Evolutionary conservation across 1,284 basidiomycete genomes (phyloP).

Genomic region (Ceratorhiza oryzae-sativae): DNA sequence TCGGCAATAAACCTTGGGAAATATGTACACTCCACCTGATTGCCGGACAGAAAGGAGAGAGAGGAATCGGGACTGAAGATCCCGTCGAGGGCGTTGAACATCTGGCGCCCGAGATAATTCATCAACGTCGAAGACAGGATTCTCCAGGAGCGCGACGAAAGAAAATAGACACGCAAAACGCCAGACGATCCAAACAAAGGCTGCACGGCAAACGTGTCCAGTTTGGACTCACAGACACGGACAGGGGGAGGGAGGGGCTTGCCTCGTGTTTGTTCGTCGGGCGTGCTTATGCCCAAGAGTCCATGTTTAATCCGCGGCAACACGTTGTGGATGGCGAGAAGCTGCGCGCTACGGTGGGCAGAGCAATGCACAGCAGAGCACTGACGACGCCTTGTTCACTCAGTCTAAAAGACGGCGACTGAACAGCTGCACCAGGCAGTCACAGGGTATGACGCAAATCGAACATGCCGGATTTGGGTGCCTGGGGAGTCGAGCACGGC

Average conservation of each 20-base stretch:
- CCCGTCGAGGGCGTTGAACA: background rate
- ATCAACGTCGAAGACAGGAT: background rate
- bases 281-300: background rate
- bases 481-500: slow-evolving; percentile 26
- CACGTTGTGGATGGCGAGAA: slow-evolving; percentile 29
- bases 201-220: slow-evolving; percentile 17
- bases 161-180: too few species aligned
- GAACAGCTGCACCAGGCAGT: slow-evolving; percentile 2
- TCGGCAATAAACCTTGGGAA: slow-evolving; percentile 17
- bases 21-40: slow-evolving; percentile 5
- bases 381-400: background rate
- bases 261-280: background rate
- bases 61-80: background rate
- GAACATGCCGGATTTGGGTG: slow-evolving; percentile 1
- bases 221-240: background rate
- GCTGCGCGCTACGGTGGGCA: background rate
- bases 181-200: slow-evolving; percentile 9
- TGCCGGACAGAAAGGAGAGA: background rate
- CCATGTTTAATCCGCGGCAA: slow-evolving; percentile 2
- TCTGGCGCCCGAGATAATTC: background rate
- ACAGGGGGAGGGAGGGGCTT: slow-evolving; percentile 11
- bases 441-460: slow-evolving; percentile 26
- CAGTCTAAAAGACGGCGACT: slow-evolving; percentile 7
- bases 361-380: slow-evolving; percentile 11
- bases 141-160: background rate